These are phyloP conservation scores for Myochromella boudieri DNA, from an alignment of 768 basidiomycete genomes.

Conservation along the genomic window DNA sequence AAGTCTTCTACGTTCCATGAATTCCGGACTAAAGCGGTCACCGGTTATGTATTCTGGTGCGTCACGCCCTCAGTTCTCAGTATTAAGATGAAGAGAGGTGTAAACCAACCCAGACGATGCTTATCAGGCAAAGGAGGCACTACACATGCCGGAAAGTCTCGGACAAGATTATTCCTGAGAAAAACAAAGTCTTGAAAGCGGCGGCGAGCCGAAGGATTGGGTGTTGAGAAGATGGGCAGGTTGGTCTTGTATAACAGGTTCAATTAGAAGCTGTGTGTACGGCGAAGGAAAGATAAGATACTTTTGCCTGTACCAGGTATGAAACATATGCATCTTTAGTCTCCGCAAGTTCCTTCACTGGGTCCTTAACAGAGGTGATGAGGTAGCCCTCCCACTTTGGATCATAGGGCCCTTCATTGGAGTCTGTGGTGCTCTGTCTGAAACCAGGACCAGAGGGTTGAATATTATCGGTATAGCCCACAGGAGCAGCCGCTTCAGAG, in stretches of 20 bases:
- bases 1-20: constrained; percentile 88
- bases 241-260: constrained; percentile 65
- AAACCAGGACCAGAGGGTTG: constrained; percentile 68
- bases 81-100: neutral
- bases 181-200: constrained; percentile 98
- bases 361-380: constrained; percentile 82
- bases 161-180: constrained; percentile 80
- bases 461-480: constrained; percentile 45
- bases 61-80: constrained; percentile 3
- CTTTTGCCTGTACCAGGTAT: constrained; percentile 88
- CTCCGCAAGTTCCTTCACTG: constrained; percentile 93
- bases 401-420: constrained; percentile 73
- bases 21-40: constrained; percentile 95
- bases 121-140: constrained; percentile 96
- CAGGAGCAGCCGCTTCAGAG: constrained; percentile 54
- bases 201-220: constrained; percentile 74
- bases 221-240: constrained; percentile 78
- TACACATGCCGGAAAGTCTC: constrained; percentile 97
- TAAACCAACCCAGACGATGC: constrained; percentile 82
- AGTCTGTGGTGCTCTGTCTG: constrained; percentile 74
- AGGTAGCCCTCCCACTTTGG: constrained; percentile 93
- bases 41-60: constrained; percentile 91
- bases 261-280: neutral
- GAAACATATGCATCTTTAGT: constrained; percentile 98
- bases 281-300: constrained; percentile 31